These are phyloP conservation scores for Theobroma grandiflorum DNA, from an alignment of 441 rosid genomes.

Conservation along the genomic window DNA sequence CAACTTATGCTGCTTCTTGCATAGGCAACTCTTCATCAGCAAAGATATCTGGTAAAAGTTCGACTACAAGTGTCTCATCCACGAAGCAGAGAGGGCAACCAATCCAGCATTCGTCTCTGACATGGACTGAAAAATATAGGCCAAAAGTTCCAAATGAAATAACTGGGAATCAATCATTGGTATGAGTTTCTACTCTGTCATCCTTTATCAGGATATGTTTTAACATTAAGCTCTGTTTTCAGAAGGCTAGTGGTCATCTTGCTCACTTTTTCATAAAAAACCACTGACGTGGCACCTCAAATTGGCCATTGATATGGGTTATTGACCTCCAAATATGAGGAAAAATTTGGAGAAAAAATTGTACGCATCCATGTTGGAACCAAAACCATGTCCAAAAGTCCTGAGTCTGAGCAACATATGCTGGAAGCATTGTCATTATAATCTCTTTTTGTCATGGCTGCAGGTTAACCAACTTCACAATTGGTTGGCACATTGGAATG, in stretches of 20 bases:
- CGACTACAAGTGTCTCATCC: conserved; percentile 38
- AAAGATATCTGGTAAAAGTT: conserved; percentile 39
- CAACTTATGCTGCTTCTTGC: conserved; percentile 22
- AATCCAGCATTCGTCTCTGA: conserved; percentile 51
- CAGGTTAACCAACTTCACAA: conserved; percentile 93
- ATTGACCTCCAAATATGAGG: conserved; percentile 5
- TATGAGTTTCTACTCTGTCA: conserved; percentile 31
- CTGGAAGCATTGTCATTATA: conserved; percentile 9
- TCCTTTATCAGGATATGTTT: not conserved
- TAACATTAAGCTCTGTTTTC: conserved; percentile 9
- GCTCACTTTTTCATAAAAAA: not conserved
- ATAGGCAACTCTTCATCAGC: conserved; percentile 45
- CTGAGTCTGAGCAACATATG: conserved; percentile 5
- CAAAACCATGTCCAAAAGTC: conserved; percentile 3
- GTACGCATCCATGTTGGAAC: not conserved
- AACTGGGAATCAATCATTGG: conserved; percentile 93
- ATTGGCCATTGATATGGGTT: not conserved
- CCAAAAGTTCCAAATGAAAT: conserved; percentile 86
- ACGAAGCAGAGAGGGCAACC: conserved; percentile 59
- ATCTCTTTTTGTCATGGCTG: conserved; percentile 21
- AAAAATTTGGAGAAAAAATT: not conserved
- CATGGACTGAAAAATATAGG: conserved; percentile 92
- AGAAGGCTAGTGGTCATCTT: conserved; percentile 13
- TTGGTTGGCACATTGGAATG: conserved; percentile 89
- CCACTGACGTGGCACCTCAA: not conserved